A percentile compares a stretch with the other conserved stretches of the same genome.
These are phyloP conservation scores for Candida saitoana DNA, from an alignment of 805 yeast genomes.

Conservation along the genomic window DNA sequence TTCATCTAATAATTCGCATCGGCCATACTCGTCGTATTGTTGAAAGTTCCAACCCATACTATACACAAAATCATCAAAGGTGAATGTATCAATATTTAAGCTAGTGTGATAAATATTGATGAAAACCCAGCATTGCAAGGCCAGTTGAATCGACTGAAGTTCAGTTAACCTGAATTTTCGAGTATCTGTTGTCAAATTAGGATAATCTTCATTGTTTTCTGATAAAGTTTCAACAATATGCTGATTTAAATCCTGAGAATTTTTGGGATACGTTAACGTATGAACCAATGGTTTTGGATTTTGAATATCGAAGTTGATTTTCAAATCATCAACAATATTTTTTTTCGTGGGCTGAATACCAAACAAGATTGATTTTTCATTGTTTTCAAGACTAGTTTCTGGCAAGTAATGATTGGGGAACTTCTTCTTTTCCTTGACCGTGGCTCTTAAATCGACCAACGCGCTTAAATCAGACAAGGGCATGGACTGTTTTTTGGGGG, in stretches of 20 bases:
- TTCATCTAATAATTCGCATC: slow-evolving; percentile 57
- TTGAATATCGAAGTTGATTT: slow-evolving; percentile 29
- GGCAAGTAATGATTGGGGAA: slow-evolving; percentile 34
- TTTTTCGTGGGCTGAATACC: slow-evolving; percentile 26
- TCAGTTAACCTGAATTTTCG: not conserved
- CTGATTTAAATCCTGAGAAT: slow-evolving; percentile 19
- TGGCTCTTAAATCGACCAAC: slow-evolving; percentile 2
- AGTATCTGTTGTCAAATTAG: slow-evolving; percentile 1
- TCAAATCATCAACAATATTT: slow-evolving; percentile 26
- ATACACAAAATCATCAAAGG: slow-evolving; percentile 73
- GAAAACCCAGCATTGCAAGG: slow-evolving; percentile 72
- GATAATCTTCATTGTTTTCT: slow-evolving; percentile 7
- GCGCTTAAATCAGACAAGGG: not conserved
- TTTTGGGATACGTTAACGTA: slow-evolving; percentile 20
- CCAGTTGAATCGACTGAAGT: slow-evolving; percentile 31
- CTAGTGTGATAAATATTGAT: slow-evolving; percentile 66
- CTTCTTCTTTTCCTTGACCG: slow-evolving; percentile 10
- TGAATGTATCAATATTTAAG: slow-evolving; percentile 62
- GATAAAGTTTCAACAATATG: slow-evolving; percentile 10
- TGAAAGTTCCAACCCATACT: slow-evolving; percentile 46
- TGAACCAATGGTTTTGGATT: slow-evolving; percentile 23
- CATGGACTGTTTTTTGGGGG: slow-evolving; percentile 4
- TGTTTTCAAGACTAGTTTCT: slow-evolving; percentile 12
- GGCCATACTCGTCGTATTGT: slow-evolving; percentile 36
- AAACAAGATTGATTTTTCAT: slow-evolving; percentile 6